Percentiles rank a stretch among this genome's conserved stretches.
These are phyloP conservation scores for Cercospora citrullina DNA, from an alignment of 2,329 filamentous ascomycete species.

Conservation along the genomic window DNA sequence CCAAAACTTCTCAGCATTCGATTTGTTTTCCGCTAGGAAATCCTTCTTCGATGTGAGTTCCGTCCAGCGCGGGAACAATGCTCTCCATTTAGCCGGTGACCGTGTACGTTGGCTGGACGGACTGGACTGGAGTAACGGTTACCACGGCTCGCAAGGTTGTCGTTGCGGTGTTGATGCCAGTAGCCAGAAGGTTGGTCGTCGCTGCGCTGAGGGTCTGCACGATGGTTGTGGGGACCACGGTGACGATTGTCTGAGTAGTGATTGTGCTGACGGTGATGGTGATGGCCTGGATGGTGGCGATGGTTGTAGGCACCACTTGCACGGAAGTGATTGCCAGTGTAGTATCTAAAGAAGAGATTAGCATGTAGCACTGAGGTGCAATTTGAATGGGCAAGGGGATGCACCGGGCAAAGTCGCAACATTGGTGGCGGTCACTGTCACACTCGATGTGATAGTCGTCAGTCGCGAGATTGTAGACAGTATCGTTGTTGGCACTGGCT, in stretches of 20 bases:
- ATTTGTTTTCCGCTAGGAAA: too few relatives aligned
- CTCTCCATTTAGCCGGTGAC: background rate
- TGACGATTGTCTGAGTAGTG: background rate
- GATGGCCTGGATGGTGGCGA: background rate
- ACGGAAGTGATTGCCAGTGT: background rate
- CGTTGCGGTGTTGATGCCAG: background rate
- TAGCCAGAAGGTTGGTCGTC: background rate
- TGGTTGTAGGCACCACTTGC: background rate
- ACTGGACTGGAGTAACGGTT: background rate
- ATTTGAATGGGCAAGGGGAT: background rate
- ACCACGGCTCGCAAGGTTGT: background rate
- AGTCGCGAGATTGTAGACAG: background rate
- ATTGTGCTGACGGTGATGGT: slow-evolving; percentile 6
- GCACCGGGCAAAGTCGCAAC: slow-evolving; percentile 1
- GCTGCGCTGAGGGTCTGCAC: background rate
- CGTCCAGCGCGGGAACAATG: background rate
- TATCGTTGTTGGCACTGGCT: background rate
- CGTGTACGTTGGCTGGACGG: background rate
- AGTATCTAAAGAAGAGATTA: background rate
- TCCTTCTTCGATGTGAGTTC: too few relatives aligned
- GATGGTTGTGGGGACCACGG: slow-evolving; percentile 2
- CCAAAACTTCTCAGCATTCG: too few relatives aligned
- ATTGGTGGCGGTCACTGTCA: background rate
- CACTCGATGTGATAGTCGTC: background rate
- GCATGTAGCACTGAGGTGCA: background rate